Percentiles rank a stretch among this genome's conserved stretches.
phyloP scores from a whole-genome alignment of 768 basidiomycete genomes.

The Butyriboletus loyo region DNA sequence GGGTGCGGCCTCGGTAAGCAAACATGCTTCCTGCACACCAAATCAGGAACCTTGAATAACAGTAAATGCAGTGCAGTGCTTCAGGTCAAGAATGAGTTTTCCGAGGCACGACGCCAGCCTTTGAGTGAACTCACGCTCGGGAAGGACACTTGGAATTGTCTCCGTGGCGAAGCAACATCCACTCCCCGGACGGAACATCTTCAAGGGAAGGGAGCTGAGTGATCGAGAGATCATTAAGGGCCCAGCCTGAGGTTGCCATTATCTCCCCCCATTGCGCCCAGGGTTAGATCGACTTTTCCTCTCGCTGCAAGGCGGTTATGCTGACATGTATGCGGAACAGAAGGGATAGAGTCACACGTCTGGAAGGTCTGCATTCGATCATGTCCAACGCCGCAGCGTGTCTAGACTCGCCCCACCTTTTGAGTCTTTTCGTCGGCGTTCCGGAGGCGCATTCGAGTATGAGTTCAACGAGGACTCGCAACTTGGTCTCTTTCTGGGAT shows the following conservation, averaged over 20 bases:
- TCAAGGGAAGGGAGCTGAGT: slow-evolving; percentile 66
- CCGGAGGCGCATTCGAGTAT: slow-evolving; percentile 84
- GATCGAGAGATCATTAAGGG: slow-evolving; percentile 82
- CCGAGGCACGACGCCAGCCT: slow-evolving; percentile 78
- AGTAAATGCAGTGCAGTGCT: slow-evolving; percentile 10
- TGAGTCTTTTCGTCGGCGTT: slow-evolving; percentile 79
- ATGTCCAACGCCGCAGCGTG: slow-evolving; percentile 37
- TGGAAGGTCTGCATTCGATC: slow-evolving; percentile 74
- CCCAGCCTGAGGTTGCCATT: slow-evolving; percentile 63
- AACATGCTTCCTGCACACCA: slow-evolving; percentile 13
- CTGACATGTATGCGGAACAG: slow-evolving; percentile 37
- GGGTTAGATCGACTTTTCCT: slow-evolving; percentile 43
- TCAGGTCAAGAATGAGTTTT: slow-evolving; percentile 79
- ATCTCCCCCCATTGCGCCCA: slow-evolving; percentile 74
- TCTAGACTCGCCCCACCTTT: slow-evolving; percentile 82
- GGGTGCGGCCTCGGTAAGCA: slow-evolving; percentile 64
- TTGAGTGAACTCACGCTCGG: slow-evolving; percentile 61
- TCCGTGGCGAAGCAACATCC: slow-evolving; percentile 34
- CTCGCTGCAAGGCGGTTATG: slow-evolving; percentile 1
- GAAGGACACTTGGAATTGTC: slow-evolving; percentile 33
- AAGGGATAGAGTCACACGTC: slow-evolving; percentile 81
- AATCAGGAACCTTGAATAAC: slow-evolving; percentile 12
- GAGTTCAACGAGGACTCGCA: slow-evolving; percentile 82
- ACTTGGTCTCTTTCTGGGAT: slow-evolving; percentile 73
- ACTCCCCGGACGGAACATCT: slow-evolving; percentile 58